A percentile compares a stretch with the other conserved stretches of the same genome.
Evolutionary conservation across 805 yeast genomes (phyloP).

Genomic region (Wickerhamiella azyma): DNA sequence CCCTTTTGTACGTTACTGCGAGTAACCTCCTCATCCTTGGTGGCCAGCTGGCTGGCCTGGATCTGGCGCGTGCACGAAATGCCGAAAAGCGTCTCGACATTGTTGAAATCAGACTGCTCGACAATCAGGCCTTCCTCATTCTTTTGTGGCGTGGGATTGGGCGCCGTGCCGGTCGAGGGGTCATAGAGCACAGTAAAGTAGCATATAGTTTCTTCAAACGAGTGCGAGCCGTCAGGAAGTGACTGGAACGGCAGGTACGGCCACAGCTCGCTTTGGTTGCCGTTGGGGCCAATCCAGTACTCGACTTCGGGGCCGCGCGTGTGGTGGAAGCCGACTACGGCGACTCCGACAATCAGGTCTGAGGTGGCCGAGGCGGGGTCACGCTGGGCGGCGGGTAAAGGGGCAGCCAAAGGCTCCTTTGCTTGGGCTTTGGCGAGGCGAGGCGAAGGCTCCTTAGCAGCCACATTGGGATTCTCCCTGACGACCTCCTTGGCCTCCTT

Average conservation of each 20-base stretch:
- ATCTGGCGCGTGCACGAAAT: conserved; percentile 87
- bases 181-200: conserved; percentile 75
- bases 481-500: too few species aligned
- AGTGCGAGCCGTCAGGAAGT: conserved; percentile 89
- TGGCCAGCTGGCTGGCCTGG: conserved; percentile 42
- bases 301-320: conserved; percentile 88
- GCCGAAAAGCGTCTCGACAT: conserved; percentile 71
- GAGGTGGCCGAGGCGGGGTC: too few species aligned
- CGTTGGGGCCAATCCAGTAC: conserved; percentile 56
- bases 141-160: conserved; percentile 29
- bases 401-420: too few species aligned
- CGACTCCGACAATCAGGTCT: conserved; percentile 59
- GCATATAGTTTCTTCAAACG: conserved; percentile 85
- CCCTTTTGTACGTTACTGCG: conserved; percentile 86
- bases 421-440: too few species aligned
- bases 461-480: too few species aligned
- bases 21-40: conserved; percentile 50
- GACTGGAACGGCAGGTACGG: conserved; percentile 88
- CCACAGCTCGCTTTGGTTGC: conserved; percentile 42
- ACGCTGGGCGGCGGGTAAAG: too few species aligned
- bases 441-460: too few species aligned
- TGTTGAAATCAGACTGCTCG: conserved; percentile 28
- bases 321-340: conserved; percentile 89
- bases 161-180: conserved; percentile 33
- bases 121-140: conserved; percentile 29